Conservation (phyloP, 768 basidiomycete species). For the Kwoniella dejecticola region DNA sequence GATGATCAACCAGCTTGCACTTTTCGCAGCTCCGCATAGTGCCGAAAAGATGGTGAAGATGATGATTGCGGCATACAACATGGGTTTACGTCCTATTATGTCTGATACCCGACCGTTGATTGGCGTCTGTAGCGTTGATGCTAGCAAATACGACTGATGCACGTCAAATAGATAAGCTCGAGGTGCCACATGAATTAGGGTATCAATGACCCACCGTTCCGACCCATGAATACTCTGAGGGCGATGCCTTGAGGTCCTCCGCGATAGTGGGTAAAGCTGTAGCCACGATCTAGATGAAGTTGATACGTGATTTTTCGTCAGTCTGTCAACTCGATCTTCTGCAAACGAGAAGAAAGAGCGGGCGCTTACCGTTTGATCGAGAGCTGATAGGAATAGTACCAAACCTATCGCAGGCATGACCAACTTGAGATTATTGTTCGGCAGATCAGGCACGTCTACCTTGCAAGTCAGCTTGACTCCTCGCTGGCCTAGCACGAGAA, state of each 20-base stretch:
- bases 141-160: constrained; percentile 32
- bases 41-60: constrained; percentile 44
- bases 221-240: constrained; percentile 51
- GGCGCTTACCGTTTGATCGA: constrained; percentile 36
- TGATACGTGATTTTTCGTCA: no score
- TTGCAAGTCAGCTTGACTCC: neutral
- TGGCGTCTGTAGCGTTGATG: constrained; percentile 32
- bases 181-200: neutral
- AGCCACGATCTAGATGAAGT: constrained; percentile 30
- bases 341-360: no score
- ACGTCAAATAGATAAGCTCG: neutral
- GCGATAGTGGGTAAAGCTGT: constrained; percentile 49
- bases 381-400: constrained; percentile 36
- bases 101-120: constrained; percentile 48
- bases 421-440: constrained; percentile 43
- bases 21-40: constrained; percentile 48
- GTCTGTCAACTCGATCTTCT: no score
- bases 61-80: constrained; percentile 46
- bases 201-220: constrained; percentile 34
- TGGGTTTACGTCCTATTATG: constrained; percentile 49
- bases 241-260: constrained; percentile 39
- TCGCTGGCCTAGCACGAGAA: no score
- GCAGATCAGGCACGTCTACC: constrained; percentile 45
- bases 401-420: constrained; percentile 45
- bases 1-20: constrained; percentile 40